phyloP scores from a whole-genome alignment of 169 alveolate species.

The Eimeria zaria region DNA sequence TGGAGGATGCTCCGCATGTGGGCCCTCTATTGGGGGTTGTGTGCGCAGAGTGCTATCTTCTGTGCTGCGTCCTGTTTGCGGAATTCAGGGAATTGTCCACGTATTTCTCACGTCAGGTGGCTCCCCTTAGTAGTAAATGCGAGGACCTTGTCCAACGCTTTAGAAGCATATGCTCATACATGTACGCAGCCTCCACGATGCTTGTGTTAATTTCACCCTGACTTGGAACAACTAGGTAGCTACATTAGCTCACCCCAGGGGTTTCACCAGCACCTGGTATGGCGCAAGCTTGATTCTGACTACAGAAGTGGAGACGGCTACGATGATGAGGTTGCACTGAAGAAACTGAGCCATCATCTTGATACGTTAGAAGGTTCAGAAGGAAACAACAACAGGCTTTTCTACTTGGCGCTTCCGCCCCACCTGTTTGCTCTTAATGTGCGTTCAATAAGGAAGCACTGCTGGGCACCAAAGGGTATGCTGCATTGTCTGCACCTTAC shows the following conservation, averaged over 20 bases:
- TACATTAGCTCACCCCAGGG: not conserved
- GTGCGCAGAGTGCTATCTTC: not conserved
- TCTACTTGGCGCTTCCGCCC: conserved; percentile 90
- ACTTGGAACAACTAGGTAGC: not conserved
- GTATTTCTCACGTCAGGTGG: conserved; percentile 67
- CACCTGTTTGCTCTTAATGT: conserved; percentile 82
- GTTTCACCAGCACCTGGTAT: not conserved
- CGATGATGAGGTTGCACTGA: conserved; percentile 47
- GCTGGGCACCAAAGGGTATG: conserved; percentile 75
- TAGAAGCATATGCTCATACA: conserved; percentile 67
- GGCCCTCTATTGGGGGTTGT: not conserved
- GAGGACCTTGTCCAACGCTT: conserved; percentile 71
- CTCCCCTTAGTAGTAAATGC: conserved; percentile 63
- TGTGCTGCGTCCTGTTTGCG: conserved; percentile 72
- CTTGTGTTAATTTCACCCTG: not conserved
- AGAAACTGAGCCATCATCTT: conserved; percentile 44
- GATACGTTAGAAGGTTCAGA: conserved; percentile 31
- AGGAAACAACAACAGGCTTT: conserved; percentile 75
- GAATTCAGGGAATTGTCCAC: conserved; percentile 52
- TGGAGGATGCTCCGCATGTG: not conserved
- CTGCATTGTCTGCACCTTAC: conserved; percentile 7
- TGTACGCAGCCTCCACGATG: conserved; percentile 24
- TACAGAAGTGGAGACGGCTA: conserved; percentile 76
- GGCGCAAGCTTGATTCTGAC: conserved; percentile 3
- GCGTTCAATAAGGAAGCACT: conserved; percentile 64